Evolutionary conservation across 1,284 basidiomycete species (phyloP), one percentile per base, ranked within the genome.

Genomic region (Irpex lacteus): DNA sequence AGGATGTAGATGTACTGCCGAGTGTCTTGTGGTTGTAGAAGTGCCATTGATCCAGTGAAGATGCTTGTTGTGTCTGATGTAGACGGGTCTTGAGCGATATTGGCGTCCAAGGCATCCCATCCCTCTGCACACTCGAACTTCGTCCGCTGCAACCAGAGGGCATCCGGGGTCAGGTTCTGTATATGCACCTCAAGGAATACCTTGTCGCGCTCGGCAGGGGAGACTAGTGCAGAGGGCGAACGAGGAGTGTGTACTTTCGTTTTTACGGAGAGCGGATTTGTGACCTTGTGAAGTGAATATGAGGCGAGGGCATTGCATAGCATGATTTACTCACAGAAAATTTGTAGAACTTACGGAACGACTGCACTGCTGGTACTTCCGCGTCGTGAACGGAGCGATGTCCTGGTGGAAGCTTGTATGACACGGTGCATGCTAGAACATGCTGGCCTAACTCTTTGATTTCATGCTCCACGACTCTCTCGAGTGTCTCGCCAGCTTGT

Each of bases 141-240:
- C 78, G 95, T 89, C 15, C 82, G 81, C 67, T 92, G 89, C 63
- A 96, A 91, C 77, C 85, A 86, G 76, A 96, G 85, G 0, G 89
- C 84, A 15, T 90, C 88, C 61, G 84, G 83, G 0, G 92, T 93
- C 61, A 90, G 78, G 70, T 96, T 96, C 73, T 96, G 94, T 37
- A 95, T 88, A 70, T 95, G 91, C 0, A 95, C 86, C 74, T 96
- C 94, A 18, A 96, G 85, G 72, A 94, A 95, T 21, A 95, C 82
- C 66, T 93, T 92, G 59, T 91, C 87, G 52, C 92, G 82, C 69
- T 92, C 88, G 2, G 71, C 59, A 2, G 81, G 76, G 5, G 85
- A 83, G 11, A 94, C 77, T 4, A 87, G 67, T 0, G 92, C 89
- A 26, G 89, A 85, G 1, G 93, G 89, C 0, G 91, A 89, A 56